These are phyloP conservation scores for Epichloe hybrida DNA, from an alignment of 2,329 filamentous ascomycete species.

Conservation along the genomic window DNA sequence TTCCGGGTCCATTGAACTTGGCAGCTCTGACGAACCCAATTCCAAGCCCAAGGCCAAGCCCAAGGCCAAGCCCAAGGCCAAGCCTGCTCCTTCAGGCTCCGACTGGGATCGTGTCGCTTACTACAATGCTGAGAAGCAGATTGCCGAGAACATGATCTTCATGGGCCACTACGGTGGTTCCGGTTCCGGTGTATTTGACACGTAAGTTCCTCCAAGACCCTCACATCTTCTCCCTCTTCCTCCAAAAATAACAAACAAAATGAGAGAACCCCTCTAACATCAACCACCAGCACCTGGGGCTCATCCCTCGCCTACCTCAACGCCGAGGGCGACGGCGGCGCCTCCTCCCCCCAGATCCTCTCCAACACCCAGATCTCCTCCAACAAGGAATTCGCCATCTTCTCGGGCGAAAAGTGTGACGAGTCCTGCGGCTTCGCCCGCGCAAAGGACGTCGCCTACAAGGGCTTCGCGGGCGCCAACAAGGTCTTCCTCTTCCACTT, in stretches of 20 bases:
- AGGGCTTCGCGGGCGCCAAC: slow-evolving; percentile 56
- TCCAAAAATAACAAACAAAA: too few relatives aligned
- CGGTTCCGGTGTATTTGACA: slow-evolving; percentile 29
- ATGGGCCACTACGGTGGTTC: slow-evolving; percentile 33
- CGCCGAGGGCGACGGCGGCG: slow-evolving; percentile 25
- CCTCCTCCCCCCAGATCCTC: slow-evolving; percentile 26
- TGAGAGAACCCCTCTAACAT: background rate
- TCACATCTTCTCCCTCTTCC: background rate
- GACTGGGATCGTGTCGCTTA: slow-evolving; percentile 30
- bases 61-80: background rate
- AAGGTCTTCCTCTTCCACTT: slow-evolving; percentile 67
- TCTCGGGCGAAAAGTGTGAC: slow-evolving; percentile 29
- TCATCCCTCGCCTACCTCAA: slow-evolving; percentile 33
- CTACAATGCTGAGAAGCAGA: slow-evolving; percentile 28
- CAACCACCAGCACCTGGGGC: slow-evolving; percentile 24
- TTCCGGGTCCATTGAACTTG: background rate
- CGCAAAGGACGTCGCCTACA: slow-evolving; percentile 30
- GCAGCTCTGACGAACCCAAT: background rate
- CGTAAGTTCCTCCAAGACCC: slow-evolving; percentile 18
- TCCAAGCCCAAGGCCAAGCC: background rate
- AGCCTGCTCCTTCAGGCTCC: slow-evolving; percentile 8
- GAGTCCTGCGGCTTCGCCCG: slow-evolving; percentile 31
- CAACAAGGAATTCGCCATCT: slow-evolving; percentile 32
- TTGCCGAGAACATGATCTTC: slow-evolving; percentile 32
- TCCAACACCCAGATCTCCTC: slow-evolving; percentile 26